Base-by-base conservation (phyloP, 1,284 basidiomycete species). In the Agaricales sp. region DNA sequence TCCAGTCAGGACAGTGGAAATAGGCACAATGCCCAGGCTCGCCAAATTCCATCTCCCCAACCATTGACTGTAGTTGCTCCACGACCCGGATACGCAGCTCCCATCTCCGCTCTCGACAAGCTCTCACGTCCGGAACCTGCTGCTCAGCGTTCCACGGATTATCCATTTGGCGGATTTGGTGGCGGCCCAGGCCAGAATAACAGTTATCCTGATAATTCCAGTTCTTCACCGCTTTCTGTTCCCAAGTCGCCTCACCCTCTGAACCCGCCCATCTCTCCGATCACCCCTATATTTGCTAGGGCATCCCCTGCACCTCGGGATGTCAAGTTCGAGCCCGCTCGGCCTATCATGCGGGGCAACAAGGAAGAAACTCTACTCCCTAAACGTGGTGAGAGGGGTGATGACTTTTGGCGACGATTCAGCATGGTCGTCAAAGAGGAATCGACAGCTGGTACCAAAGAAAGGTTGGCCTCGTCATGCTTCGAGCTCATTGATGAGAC, bases 391-490 rank as follows among this genome's bases (percentile, higher is more conserved):
- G 77, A 83, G 56, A 77, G 72, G 50, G 84, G 85, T 1, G 86
- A 90, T 57, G 82, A 88, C 57, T 90, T 90, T 65, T 90, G 87
- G 87, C 71, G 84, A 50, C 70, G 87, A 43, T 90, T 90, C 64
- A 87, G 82, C 53, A 87, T 89, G 71, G 78, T 90, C 53, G 85
- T 78, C 4, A 84, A 79, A 60, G 77, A 82, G 53, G 80, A 85
- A 55, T 67, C 66, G 54, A 73, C 70, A 52, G 58, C 61, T 2
- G 58, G 61, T 2, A 61, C 73, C 58, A 79, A 77, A 57, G 67
- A 74, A 50, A 82, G 77, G 79, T 77, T 52, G 3, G 63, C 19
- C 3, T 23, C 52, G 52, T 46, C 24, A 20, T 47, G 24, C 21
- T 47, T 55, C 45, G 35, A 30, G 26, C 45, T 47, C 35, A 48